These are phyloP conservation scores for Phytophthora chlamydospora DNA, from an alignment of 352 stramenopile genomes.

Conservation along the genomic window DNA sequence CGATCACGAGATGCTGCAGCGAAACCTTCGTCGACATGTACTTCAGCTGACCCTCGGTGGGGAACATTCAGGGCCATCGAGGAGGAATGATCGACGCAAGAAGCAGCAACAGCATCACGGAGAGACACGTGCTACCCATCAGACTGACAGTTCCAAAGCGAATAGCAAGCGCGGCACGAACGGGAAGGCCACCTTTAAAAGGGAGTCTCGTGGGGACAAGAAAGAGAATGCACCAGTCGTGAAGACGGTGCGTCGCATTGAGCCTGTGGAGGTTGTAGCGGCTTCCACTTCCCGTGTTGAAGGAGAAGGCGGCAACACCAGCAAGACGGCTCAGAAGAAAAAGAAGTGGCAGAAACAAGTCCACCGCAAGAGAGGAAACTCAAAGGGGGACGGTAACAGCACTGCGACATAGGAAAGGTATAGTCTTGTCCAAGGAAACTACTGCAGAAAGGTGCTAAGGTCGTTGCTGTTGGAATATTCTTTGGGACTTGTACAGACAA, in stretches of 20 bases:
- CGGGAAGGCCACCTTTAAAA: slow-evolving; percentile 9
- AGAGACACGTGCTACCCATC: neutral
- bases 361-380: slow-evolving; percentile 17
- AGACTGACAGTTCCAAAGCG: slow-evolving; percentile 3
- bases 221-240: slow-evolving; percentile 9
- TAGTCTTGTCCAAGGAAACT: slow-evolving; percentile 1
- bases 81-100: slow-evolving; percentile 29
- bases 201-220: slow-evolving; percentile 13
- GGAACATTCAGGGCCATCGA: slow-evolving; percentile 10
- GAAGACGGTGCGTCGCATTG: slow-evolving; percentile 9
- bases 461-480: slow-evolving; percentile 2
- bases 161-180: slow-evolving; percentile 18
- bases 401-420: slow-evolving; percentile 8
- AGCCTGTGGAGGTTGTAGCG: slow-evolving; percentile 10
- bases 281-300: slow-evolving; percentile 8
- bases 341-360: slow-evolving; percentile 31
- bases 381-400: slow-evolving; percentile 22
- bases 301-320: slow-evolving; percentile 9
- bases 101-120: slow-evolving; percentile 29
- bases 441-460: neutral
- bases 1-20: slow-evolving; percentile 8
- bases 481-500: slow-evolving; percentile 19
- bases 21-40: slow-evolving; percentile 30
- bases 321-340: slow-evolving; percentile 32
- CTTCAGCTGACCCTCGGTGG: slow-evolving; percentile 30